These are phyloP conservation scores for Barnettozyma sp. DNA, from an alignment of 805 yeast genomes.

Conservation along the genomic window DNA sequence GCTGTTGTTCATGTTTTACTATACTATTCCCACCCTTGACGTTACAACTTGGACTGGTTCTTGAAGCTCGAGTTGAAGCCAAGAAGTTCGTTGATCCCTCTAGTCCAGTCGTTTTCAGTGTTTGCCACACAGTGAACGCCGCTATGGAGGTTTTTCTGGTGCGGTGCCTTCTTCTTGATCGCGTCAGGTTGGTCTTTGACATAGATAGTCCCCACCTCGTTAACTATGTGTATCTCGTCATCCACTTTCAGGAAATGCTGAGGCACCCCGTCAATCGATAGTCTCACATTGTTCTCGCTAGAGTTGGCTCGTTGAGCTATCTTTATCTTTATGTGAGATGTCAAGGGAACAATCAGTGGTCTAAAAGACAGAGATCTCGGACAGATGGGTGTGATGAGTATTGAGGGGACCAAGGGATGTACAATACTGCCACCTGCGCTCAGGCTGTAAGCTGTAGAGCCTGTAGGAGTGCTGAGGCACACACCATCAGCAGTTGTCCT, in stretches of 20 bases:
- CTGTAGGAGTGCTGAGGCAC: conserved; percentile 83
- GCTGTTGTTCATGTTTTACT: background rate
- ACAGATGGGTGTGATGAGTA: conserved; percentile 82
- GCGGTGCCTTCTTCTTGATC: conserved; percentile 18
- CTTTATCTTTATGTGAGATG: conserved; percentile 63
- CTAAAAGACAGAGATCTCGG: conserved; percentile 88
- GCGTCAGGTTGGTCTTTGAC: conserved; percentile 46
- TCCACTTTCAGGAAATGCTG: conserved; percentile 63
- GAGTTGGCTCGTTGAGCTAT: conserved; percentile 41
- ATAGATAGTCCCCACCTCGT: conserved; percentile 56
- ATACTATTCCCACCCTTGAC: background rate
- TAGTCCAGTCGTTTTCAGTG: conserved; percentile 85
- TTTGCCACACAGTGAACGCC: conserved; percentile 89
- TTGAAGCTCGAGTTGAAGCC: conserved; percentile 87
- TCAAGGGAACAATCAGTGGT: conserved; percentile 75
- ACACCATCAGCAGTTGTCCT: conserved; percentile 92
- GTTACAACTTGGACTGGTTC: conserved; percentile 27
- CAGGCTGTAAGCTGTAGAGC: conserved; percentile 88
- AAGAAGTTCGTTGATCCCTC: conserved; percentile 76
- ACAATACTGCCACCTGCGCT: conserved; percentile 91
- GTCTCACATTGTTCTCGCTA: conserved; percentile 41
- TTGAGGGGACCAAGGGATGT: conserved; percentile 80
- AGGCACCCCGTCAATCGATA: conserved; percentile 81
- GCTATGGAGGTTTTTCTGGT: conserved; percentile 25
- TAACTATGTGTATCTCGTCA: conserved; percentile 69